Percentiles rank a stretch among this genome's conserved stretches.
phyloP scores from a whole-genome alignment of 148 eudicot species.

The Simmondsia chinensis region DNA sequence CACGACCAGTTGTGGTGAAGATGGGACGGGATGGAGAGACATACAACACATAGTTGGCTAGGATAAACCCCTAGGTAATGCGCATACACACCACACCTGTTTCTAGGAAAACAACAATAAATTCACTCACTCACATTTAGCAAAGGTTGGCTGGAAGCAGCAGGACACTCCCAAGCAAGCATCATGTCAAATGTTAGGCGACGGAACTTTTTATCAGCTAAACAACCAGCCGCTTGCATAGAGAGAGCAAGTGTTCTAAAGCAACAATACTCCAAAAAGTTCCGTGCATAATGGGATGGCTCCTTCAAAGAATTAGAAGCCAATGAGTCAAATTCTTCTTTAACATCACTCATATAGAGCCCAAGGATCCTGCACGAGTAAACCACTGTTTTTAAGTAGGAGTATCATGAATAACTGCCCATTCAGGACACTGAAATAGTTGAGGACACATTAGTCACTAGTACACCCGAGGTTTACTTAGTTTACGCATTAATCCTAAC shows the following conservation, averaged over 20 bases:
- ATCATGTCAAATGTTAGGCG: conserved; percentile 92
- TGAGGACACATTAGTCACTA: too few species aligned
- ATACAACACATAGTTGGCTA: too few species aligned
- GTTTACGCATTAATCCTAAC: too few species aligned
- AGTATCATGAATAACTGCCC: too few species aligned
- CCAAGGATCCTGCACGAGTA: conserved; percentile 72
- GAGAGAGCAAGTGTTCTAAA: conserved; percentile 77
- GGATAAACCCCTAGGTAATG: too few species aligned
- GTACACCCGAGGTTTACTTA: too few species aligned
- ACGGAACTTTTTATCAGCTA: conserved; percentile 68
- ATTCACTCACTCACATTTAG: conserved; percentile 33
- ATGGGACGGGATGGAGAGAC: too few species aligned
- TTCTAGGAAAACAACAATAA: too few species aligned
- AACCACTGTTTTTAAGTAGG: too few species aligned
- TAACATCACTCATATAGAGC: conserved; percentile 39
- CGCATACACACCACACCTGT: too few species aligned
- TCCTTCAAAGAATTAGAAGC: conserved; percentile 63
- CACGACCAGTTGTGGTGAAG: too few species aligned
- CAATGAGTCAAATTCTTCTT: conserved; percentile 61
- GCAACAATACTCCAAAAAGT: conserved; percentile 82
- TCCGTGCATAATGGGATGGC: conserved; percentile 60
- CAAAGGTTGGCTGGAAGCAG: conserved; percentile 59
- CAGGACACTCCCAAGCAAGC: conserved; percentile 95
- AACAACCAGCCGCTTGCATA: conserved; percentile 58
- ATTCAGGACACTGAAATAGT: too few species aligned